phyloP scores from a whole-genome alignment of 768 basidiomycete species.

The Tricholomella constricta region DNA sequence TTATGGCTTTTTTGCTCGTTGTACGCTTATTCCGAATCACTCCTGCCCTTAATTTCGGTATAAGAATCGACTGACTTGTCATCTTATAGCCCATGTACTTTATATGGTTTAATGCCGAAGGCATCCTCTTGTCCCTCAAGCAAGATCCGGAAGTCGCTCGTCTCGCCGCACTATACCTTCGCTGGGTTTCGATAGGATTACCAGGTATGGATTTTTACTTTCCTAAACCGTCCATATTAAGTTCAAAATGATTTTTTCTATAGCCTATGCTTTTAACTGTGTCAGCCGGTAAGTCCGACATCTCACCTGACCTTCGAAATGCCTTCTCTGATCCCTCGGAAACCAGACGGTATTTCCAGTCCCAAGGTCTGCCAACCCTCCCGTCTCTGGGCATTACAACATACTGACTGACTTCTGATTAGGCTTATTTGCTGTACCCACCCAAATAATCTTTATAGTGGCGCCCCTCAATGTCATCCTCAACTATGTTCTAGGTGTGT shows the following conservation, averaged over 20 bases:
- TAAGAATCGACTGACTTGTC: slow-evolving; percentile 32
- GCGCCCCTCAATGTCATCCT: slow-evolving; percentile 85
- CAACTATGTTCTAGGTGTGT: slow-evolving; percentile 80
- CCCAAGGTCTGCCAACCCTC: slow-evolving; percentile 55
- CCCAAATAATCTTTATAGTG: slow-evolving; percentile 76
- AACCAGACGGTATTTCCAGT: slow-evolving; percentile 74
- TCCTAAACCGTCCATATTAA: slow-evolving; percentile 5
- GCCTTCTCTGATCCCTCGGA: neutral
- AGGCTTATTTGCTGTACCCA: slow-evolving; percentile 85
- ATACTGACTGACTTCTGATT: neutral
- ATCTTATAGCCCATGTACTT: slow-evolving; percentile 49
- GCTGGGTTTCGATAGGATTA: slow-evolving; percentile 74
- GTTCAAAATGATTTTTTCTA: neutral
- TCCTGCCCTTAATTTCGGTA: slow-evolving; percentile 3
- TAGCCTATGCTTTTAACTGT: slow-evolving; percentile 55
- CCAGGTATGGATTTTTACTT: slow-evolving; percentile 47
- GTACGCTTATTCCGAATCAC: slow-evolving; percentile 42
- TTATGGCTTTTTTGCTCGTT: slow-evolving; percentile 57
- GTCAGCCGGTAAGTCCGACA: slow-evolving; percentile 41
- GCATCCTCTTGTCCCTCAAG: slow-evolving; percentile 69
- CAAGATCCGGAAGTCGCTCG: slow-evolving; percentile 86
- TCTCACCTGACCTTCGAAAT: neutral
- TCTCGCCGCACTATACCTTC: slow-evolving; percentile 76
- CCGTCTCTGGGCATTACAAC: neutral
- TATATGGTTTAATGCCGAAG: slow-evolving; percentile 85